Base-by-base conservation (phyloP, 2,329 filamentous ascomycete genomes). In the Penicillium sp. region DNA sequence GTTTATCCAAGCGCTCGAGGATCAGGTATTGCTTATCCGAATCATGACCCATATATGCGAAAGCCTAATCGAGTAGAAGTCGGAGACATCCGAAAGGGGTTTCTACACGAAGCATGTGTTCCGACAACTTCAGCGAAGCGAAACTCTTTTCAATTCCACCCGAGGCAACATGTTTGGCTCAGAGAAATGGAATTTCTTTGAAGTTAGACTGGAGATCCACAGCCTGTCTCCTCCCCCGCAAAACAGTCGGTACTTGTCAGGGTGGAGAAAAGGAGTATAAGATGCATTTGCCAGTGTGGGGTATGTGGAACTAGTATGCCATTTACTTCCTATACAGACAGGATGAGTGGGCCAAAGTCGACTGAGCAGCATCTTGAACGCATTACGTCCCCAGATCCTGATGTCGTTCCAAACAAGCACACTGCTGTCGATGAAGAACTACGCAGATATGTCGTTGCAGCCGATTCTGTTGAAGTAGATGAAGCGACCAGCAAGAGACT, bases 401-500 rank as follows among this genome's bases (percentile, higher is more conserved):
- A 43, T 34, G 20, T 27, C 12, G 7, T 34, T 15, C 36, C 37
- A 42, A 17, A 42, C 20, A 49, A 49, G 21, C 46, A 49, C 15
- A 34, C 39, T 2, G 46, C 36, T 5, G 39, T 49, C 17, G 46
- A 49, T 27, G 46, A 42, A n/a, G 46, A 49, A 18, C 27, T 49
- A 21, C 34, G 46, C n/a, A 42, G 23, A 21, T 49, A 49, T 34
- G 46, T 49, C 27, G 46, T 36, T 23, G 46, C 37, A 17, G 47
- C 47, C 4, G 47, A 34, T 8, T 32, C 24, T 15, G 33, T 50
- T 4, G 39, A 50, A 45, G 26, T 50, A 13, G 47, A 55, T 24
- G 52, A 55, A n/a, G 37, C 33, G 37, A 55, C 52, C 7, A 55
- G 37, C 43, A 55, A 55, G 46, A 48, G 52, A 15, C 44, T 55